These are phyloP conservation scores for Colletotrichum karsti DNA, from an alignment of 2,329 filamentous ascomycete genomes.

Conservation along the genomic window DNA sequence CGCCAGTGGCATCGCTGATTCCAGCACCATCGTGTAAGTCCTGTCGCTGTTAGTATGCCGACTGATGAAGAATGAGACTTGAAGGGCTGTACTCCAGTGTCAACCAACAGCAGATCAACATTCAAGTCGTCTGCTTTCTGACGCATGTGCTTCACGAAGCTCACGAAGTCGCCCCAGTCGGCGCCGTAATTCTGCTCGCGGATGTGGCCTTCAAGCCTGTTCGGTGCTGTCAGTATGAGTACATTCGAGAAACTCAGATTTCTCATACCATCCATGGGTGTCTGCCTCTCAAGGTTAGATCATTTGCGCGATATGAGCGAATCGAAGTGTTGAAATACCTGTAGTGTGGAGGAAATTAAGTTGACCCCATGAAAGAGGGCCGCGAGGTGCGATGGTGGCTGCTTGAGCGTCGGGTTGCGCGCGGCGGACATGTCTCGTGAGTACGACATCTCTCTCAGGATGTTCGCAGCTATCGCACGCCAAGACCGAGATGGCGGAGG, in stretches of 20 bases:
- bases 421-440: slow-evolving; percentile 49
- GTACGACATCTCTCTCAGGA: slow-evolving; percentile 15
- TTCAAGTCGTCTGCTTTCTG: slow-evolving; percentile 62
- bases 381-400: slow-evolving; percentile 51
- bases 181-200: slow-evolving; percentile 71
- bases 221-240: background rate
- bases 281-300: background rate
- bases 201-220: slow-evolving; percentile 65
- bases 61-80: background rate
- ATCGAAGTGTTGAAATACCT: slow-evolving; percentile 29
- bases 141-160: slow-evolving; percentile 68
- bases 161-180: slow-evolving; percentile 73
- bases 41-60: slow-evolving; percentile 36
- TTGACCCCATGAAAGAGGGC: slow-evolving; percentile 67
- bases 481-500: background rate
- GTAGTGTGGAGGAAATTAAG: slow-evolving; percentile 61
- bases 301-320: slow-evolving; percentile 65
- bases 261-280: slow-evolving; percentile 11
- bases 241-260: too few species aligned
- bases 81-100: slow-evolving; percentile 54
- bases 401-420: slow-evolving; percentile 56
- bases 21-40: slow-evolving; percentile 75
- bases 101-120: slow-evolving; percentile 68
- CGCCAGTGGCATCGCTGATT: slow-evolving; percentile 65
- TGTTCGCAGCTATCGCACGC: slow-evolving; percentile 18